Evolutionary conservation across 139 green algal genomes (phyloP).

Genomic region (Pleodorina starrii): DNA sequence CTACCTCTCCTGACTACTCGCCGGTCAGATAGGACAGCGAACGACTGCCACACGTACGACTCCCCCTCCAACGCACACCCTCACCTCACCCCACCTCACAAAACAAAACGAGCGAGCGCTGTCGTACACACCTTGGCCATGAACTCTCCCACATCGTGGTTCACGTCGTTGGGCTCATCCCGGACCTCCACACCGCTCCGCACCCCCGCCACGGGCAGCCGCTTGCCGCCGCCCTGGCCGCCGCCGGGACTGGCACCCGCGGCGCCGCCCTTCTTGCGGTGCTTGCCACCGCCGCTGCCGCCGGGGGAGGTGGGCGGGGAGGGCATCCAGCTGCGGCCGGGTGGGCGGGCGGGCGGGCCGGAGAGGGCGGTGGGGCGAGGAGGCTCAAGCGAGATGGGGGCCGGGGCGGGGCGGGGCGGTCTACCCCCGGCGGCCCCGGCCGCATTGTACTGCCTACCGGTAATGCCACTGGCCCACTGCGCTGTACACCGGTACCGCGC

Average conservation of each 20-base stretch:
- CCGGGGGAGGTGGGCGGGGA: conserved; percentile 27
- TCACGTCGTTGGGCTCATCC: conserved; percentile 26
- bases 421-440: no score
- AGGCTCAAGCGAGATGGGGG: background rate
- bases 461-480: no score
- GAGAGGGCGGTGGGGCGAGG: background rate
- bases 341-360: background rate
- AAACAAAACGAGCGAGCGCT: no score
- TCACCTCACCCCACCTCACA: no score
- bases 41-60: no score
- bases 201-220: conserved; percentile 27
- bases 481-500: no score
- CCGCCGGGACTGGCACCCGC: background rate
- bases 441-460: no score
- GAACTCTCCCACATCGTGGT: conserved; percentile 39
- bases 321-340: conserved; percentile 3
- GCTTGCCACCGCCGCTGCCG: background rate
- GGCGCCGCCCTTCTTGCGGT: conserved; percentile 24
- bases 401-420: background rate
- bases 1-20: no score
- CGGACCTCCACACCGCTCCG: conserved; percentile 24
- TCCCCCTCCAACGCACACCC: no score
- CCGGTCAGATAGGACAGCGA: no score
- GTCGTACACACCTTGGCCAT: background rate
- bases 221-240: conserved; percentile 24